Evolutionary conservation across 176 grass and related monocot genomes (phyloP).

Genomic region (Musa beccarii): DNA sequence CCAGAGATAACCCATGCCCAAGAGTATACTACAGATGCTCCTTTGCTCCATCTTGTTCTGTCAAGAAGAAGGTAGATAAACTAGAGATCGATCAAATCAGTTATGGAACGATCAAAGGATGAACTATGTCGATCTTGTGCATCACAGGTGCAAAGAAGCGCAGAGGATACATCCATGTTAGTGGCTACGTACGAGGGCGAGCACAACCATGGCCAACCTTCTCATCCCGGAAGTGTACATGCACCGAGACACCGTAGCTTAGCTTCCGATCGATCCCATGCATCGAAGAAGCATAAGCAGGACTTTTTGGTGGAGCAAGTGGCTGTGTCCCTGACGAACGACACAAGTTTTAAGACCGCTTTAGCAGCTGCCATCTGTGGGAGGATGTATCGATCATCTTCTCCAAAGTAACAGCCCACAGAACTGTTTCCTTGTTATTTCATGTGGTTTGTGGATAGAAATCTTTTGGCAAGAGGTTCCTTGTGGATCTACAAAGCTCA

Average conservation of each 20-base stretch:
- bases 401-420: neutral
- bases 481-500: too few relatives aligned
- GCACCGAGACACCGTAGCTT: slow-evolving; percentile 8
- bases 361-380: slow-evolving; percentile 78
- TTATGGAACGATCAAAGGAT: neutral
- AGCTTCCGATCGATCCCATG: neutral
- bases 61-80: slow-evolving; percentile 78
- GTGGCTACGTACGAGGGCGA: slow-evolving; percentile 86
- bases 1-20: slow-evolving; percentile 89
- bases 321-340: slow-evolving; percentile 63
- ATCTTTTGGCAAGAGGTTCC: too few relatives aligned
- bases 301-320: slow-evolving; percentile 62
- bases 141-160: slow-evolving; percentile 72
- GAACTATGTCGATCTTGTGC: neutral
- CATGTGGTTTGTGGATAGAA: too few relatives aligned
- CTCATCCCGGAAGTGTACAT: neutral
- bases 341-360: slow-evolving; percentile 65
- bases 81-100: neutral
- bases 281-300: too few relatives aligned
- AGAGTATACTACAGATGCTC: slow-evolving; percentile 89
- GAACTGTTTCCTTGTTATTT: too few relatives aligned
- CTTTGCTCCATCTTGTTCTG: slow-evolving; percentile 56
- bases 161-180: slow-evolving; percentile 42
- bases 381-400: slow-evolving; percentile 37
- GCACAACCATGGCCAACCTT: slow-evolving; percentile 58